These are phyloP conservation scores for Fusarium pseudoanthophilum DNA, from an alignment of 2,329 filamentous ascomycete genomes.

Conservation along the genomic window DNA sequence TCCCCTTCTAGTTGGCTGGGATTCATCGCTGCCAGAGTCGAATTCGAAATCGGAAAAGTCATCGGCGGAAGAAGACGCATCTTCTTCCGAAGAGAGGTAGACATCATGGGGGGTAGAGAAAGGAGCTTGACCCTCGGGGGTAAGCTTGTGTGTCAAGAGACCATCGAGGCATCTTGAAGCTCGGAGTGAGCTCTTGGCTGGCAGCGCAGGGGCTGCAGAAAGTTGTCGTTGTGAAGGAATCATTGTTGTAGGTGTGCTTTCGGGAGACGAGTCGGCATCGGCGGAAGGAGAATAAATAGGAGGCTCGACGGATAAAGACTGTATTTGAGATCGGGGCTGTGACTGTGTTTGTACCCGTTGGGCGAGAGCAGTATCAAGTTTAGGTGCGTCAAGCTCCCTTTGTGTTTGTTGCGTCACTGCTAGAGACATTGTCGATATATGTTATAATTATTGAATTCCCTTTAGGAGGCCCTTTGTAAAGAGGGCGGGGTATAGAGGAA, in stretches of 20 bases:
- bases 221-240: constrained; percentile 42
- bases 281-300: constrained; percentile 41
- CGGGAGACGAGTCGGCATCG: constrained; percentile 38
- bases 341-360: constrained; percentile 30
- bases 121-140: constrained; percentile 47
- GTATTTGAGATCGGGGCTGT: constrained; percentile 40
- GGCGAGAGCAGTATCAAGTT: constrained; percentile 32
- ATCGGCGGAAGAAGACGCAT: constrained; percentile 70
- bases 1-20: constrained; percentile 46
- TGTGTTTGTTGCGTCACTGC: constrained; percentile 37
- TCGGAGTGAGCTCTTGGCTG: constrained; percentile 61
- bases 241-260: constrained; percentile 45
- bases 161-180: constrained; percentile 55
- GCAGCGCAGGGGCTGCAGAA: constrained; percentile 57
- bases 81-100: constrained; percentile 74
- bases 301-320: constrained; percentile 42
- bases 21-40: constrained; percentile 57
- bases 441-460: constrained; percentile 39
- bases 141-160: constrained; percentile 47
- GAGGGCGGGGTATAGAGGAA: constrained; percentile 23
- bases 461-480: constrained; percentile 14
- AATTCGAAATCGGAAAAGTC: constrained; percentile 67
- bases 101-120: constrained; percentile 62
- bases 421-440: constrained; percentile 40
- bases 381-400: constrained; percentile 38